Conservation (phyloP, 2,329 filamentous ascomycete species). For the Chaetomium olivaceum region DNA sequence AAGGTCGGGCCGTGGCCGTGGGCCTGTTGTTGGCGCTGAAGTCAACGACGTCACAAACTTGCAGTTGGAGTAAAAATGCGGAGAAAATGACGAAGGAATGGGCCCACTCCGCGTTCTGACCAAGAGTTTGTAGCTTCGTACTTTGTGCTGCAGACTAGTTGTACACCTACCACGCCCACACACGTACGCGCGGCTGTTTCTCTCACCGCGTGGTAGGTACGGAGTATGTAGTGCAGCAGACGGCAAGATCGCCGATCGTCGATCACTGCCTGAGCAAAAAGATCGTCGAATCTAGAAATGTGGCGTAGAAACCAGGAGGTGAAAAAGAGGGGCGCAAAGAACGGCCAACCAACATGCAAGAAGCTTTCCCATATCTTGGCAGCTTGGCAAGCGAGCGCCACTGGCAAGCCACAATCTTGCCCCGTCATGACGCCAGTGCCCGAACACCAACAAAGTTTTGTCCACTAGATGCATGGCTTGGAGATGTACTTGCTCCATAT, state of each 20-base stretch:
- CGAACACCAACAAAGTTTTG: background rate
- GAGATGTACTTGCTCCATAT: background rate
- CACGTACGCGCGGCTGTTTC: background rate
- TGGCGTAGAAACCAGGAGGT: background rate
- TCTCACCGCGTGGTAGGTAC: background rate
- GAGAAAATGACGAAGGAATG: background rate
- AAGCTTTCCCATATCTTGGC: background rate
- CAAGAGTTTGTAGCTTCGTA: background rate
- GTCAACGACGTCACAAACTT: background rate
- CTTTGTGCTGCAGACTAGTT: background rate
- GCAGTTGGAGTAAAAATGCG: background rate
- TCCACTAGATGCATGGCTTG: background rate
- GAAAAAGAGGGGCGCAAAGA: background rate
- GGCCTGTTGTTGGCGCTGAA: background rate
- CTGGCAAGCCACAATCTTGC: background rate
- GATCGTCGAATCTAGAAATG: background rate
- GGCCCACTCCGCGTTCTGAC: background rate
- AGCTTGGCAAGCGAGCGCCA: background rate
- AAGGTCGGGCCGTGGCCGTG: background rate
- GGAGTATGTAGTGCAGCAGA: background rate
- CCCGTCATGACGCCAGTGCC: background rate
- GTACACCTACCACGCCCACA: no score
- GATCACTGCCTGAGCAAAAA: background rate
- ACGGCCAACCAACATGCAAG: background rate
- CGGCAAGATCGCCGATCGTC: background rate